phyloP scores from a whole-genome alignment of 2,329 filamentous ascomycete species.

The Furcasterigmium furcatum region DNA sequence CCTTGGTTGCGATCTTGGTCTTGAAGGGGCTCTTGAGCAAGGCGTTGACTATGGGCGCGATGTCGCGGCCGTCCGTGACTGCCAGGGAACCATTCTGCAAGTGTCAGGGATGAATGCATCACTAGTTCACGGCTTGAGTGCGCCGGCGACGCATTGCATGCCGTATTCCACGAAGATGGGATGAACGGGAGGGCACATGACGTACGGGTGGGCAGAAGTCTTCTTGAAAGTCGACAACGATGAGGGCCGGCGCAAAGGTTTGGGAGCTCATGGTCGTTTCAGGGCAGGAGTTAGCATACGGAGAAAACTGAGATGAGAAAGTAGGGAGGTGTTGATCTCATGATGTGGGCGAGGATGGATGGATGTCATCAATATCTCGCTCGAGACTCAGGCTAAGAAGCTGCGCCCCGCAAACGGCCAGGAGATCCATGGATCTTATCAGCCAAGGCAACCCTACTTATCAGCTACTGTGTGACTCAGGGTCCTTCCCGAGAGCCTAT shows the following conservation, averaged over 20 bases:
- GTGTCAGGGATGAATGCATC: not conserved
- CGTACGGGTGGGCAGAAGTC: slow-evolving; percentile 90
- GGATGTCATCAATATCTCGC: too few relatives aligned
- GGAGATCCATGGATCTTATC: too few relatives aligned
- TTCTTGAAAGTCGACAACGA: slow-evolving; percentile 88
- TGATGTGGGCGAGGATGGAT: not conserved
- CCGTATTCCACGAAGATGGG: slow-evolving; percentile 5
- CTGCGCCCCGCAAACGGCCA: too few relatives aligned
- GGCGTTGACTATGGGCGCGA: slow-evolving; percentile 68
- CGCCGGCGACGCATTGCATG: too few relatives aligned
- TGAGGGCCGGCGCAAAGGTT: slow-evolving; percentile 46
- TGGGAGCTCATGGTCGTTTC: slow-evolving; percentile 14
- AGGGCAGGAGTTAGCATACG: not conserved
- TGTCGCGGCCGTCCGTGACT: slow-evolving; percentile 68
- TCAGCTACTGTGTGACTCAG: too few relatives aligned
- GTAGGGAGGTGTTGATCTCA: not conserved
- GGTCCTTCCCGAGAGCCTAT: too few relatives aligned
- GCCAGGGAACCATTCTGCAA: slow-evolving; percentile 77
- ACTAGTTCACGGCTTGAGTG: not conserved
- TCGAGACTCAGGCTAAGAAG: too few relatives aligned
- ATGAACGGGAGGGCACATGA: slow-evolving; percentile 13
- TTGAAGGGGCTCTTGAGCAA: slow-evolving; percentile 71
- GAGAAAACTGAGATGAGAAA: not conserved
- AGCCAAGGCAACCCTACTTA: too few relatives aligned
- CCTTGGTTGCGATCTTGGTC: slow-evolving; percentile 80